phyloP scores from a whole-genome alignment of 2,329 filamentous ascomycete genomes.

The Colletotrichum neosansevieriae region DNA sequence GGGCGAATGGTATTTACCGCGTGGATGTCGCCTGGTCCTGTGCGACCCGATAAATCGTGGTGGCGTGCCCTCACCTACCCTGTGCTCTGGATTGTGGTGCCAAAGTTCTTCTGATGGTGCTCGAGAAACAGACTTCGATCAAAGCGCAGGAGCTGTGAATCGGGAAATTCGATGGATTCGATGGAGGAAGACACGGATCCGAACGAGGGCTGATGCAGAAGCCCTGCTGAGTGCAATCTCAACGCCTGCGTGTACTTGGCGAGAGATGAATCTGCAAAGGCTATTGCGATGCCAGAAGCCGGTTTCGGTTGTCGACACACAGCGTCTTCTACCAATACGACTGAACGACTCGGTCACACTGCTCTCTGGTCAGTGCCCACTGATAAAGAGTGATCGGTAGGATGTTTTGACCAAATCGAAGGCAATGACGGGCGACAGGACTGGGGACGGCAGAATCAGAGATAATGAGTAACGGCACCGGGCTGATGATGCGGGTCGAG shows the following conservation, averaged over 20 bases:
- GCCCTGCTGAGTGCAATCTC: neutral
- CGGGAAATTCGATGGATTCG: too few species aligned
- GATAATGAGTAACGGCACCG: conserved; percentile 7
- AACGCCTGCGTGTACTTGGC: conserved; percentile 38
- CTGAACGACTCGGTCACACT: too few species aligned
- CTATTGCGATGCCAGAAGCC: neutral
- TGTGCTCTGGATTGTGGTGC: neutral
- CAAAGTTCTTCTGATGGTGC: neutral
- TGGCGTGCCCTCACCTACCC: conserved; percentile 12
- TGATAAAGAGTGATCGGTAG: neutral
- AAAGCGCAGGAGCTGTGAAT: neutral
- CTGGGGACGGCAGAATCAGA: neutral
- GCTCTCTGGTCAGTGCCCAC: conserved; percentile 16
- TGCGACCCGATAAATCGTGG: neutral
- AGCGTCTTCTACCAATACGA: too few species aligned
- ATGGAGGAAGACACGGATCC: neutral
- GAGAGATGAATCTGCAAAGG: conserved; percentile 11
- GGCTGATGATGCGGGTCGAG: conserved; percentile 22
- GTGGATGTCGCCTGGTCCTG: conserved; percentile 1
- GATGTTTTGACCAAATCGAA: too few species aligned
- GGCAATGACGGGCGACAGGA: neutral
- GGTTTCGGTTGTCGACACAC: neutral
- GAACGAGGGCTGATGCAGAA: too few species aligned
- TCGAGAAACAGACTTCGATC: too few species aligned
- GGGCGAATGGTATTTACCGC: neutral